phyloP scores from a whole-genome alignment of 139 green algal genomes.

The Chlamydomonas urium region DNA sequence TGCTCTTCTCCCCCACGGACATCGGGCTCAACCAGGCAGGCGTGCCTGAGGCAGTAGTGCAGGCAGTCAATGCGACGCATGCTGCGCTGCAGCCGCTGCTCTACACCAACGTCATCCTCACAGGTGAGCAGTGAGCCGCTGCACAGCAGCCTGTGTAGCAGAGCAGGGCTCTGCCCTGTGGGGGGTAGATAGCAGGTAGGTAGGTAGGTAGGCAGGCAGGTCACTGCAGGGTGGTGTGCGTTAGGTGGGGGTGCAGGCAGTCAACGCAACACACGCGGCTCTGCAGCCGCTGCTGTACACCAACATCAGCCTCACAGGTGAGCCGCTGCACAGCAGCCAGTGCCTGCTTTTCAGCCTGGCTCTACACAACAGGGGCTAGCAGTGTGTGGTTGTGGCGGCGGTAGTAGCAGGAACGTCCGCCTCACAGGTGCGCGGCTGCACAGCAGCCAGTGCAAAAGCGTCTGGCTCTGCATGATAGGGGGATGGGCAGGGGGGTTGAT shows the following conservation, averaged over 20 bases:
- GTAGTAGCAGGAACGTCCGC: background rate
- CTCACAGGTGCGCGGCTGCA: background rate
- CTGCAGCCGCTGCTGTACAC: conserved; percentile 71
- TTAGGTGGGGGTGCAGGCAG: conserved; percentile 42
- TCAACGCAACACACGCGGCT: conserved; percentile 43
- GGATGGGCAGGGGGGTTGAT: background rate
- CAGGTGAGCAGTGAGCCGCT: conserved; percentile 31
- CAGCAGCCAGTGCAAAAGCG: background rate
- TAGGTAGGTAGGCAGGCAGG: too few species aligned
- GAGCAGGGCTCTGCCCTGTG: background rate
- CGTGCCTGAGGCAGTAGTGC: conserved; percentile 50
- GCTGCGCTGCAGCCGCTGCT: conserved; percentile 69
- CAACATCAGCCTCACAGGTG: conserved; percentile 63
- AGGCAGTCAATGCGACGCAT: conserved; percentile 36
- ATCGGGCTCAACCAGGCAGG: conserved; percentile 64
- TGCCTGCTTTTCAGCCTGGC: background rate
- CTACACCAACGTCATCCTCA: conserved; percentile 74
- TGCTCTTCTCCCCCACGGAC: conserved; percentile 58
- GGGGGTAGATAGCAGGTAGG: background rate
- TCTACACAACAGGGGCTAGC: too few species aligned
- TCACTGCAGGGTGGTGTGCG: conserved; percentile 59
- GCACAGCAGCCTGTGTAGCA: background rate
- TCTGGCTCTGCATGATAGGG: background rate
- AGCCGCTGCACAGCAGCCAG: background rate
- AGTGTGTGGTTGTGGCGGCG: too few species aligned